A percentile compares a stretch with the other conserved stretches of the same genome.
Evolutionary conservation across 2,329 filamentous ascomycete genomes (phyloP).

Genomic region (Septoria linicola): DNA sequence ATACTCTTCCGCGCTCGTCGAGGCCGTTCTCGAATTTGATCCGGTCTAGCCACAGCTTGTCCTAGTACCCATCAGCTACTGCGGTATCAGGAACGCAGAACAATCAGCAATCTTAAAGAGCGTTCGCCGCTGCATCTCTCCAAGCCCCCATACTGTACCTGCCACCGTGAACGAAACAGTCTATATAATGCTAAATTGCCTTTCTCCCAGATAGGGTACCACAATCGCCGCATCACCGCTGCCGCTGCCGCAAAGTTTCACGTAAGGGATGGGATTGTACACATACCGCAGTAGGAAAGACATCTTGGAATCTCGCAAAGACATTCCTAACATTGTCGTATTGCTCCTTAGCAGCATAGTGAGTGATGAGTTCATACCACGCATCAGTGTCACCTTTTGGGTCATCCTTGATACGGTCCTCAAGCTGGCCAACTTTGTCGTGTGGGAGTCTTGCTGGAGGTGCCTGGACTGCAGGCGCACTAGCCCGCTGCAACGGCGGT

Average conservation of each 20-base stretch:
- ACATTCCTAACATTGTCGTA: constrained; percentile 75
- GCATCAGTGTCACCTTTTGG: constrained; percentile 89
- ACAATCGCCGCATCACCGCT: neutral
- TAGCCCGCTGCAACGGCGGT: constrained; percentile 14
- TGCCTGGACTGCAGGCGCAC: constrained; percentile 9
- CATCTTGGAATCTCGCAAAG: constrained; percentile 81
- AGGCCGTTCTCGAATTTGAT: constrained; percentile 85
- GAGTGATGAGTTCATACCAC: constrained; percentile 83
- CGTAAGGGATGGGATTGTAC: neutral
- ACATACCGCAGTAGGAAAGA: constrained; percentile 90
- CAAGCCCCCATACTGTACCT: too few relatives aligned
- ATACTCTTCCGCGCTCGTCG: constrained; percentile 76
- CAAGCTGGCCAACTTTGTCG: constrained; percentile 75
- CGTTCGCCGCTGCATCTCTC: too few relatives aligned
- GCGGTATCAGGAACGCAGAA: neutral
- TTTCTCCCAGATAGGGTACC: too few relatives aligned
- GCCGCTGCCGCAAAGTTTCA: neutral
- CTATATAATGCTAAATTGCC: too few relatives aligned
- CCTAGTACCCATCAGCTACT: constrained; percentile 1
- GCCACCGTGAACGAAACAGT: too few relatives aligned
- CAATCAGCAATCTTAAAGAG: too few relatives aligned
- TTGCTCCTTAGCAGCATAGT: constrained; percentile 78
- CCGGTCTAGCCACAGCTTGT: constrained; percentile 51
- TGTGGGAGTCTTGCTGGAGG: constrained; percentile 56
- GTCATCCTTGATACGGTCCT: constrained; percentile 89